Conservation (phyloP, 352 stramenopile species). For the Globisporangium acanthophoron region DNA sequence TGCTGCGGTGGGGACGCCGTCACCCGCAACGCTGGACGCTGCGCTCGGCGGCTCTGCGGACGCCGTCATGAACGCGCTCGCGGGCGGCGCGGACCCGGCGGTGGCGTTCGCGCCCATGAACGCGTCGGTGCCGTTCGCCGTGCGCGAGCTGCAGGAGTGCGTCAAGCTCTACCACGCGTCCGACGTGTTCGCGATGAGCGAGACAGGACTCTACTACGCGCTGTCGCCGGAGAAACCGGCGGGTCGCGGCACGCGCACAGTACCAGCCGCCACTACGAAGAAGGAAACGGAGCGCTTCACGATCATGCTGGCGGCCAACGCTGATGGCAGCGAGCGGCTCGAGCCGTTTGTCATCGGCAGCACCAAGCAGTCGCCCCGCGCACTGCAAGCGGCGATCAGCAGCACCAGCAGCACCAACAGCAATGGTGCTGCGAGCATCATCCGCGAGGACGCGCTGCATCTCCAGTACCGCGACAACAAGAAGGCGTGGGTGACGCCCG, state of each 20-base stretch:
- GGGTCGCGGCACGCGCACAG: conserved; percentile 18
- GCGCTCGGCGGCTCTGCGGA: neutral
- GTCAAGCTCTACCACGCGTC: conserved; percentile 33
- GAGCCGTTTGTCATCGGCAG: conserved; percentile 50
- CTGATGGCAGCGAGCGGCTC: conserved; percentile 44
- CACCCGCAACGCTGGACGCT: neutral
- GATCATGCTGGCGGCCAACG: conserved; percentile 36
- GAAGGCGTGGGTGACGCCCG: conserved; percentile 47
- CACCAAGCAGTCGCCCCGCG: conserved; percentile 16
- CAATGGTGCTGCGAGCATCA: neutral
- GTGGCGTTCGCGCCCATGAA: conserved; percentile 2
- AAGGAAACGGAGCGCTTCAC: conserved; percentile 26
- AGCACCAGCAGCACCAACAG: neutral
- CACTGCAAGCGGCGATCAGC: conserved; percentile 3
- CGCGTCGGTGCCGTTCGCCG: conserved; percentile 4
- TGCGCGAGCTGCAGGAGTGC: conserved; percentile 29
- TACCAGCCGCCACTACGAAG: conserved; percentile 17
- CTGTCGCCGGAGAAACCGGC: conserved; percentile 43
- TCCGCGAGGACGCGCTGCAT: conserved; percentile 5
- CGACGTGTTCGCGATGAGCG: conserved; percentile 55
- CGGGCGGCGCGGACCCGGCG: neutral
- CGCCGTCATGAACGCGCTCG: neutral
- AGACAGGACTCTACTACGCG: conserved; percentile 44
- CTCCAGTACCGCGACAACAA: conserved; percentile 56
- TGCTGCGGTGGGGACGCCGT: neutral